phyloP scores from a whole-genome alignment of 1,284 basidiomycete genomes.

The Bondarzewia mesenterica region DNA sequence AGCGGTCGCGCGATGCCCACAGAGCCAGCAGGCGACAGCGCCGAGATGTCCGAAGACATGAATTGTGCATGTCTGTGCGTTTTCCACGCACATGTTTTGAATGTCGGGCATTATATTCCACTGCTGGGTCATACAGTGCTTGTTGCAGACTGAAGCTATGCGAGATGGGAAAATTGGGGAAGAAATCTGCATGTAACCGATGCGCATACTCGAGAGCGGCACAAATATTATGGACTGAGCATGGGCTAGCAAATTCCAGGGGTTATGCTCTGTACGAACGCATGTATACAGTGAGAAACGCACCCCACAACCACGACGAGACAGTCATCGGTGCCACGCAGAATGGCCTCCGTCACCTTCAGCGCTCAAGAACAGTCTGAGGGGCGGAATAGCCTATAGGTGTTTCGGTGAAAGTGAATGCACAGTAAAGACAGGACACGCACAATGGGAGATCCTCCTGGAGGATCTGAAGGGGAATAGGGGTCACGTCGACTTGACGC shows the following conservation, averaged over 20 bases:
- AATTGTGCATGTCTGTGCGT: slow-evolving; percentile 63
- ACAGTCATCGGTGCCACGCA: slow-evolving; percentile 83
- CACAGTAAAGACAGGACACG: slow-evolving; percentile 15
- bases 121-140: slow-evolving; percentile 79
- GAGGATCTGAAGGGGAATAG: slow-evolving; percentile 86
- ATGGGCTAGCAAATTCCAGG: no score
- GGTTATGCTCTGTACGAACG: no score
- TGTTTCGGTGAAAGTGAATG: not conserved
- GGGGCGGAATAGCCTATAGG: slow-evolving; percentile 56
- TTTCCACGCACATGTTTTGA: slow-evolving; percentile 88
- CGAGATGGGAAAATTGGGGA: slow-evolving; percentile 4
- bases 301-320: slow-evolving; percentile 84
- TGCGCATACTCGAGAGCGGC: slow-evolving; percentile 82
- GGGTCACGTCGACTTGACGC: slow-evolving; percentile 81
- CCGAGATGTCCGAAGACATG: slow-evolving; percentile 35
- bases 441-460: slow-evolving; percentile 82
- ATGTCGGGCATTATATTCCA: slow-evolving; percentile 90
- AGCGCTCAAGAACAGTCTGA: slow-evolving; percentile 82
- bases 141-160: slow-evolving; percentile 80
- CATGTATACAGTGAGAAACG: slow-evolving; percentile 22
- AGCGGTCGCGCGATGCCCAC: slow-evolving; percentile 48
- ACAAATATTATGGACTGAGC: slow-evolving; percentile 85
- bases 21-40: slow-evolving; percentile 35
- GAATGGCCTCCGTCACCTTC: slow-evolving; percentile 70
- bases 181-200: slow-evolving; percentile 52